Evolutionary conservation across 495 filamentous ascomycete species (phyloP), one percentile per base, ranked within the genome.

Genomic region (Neurospora sp.): DNA sequence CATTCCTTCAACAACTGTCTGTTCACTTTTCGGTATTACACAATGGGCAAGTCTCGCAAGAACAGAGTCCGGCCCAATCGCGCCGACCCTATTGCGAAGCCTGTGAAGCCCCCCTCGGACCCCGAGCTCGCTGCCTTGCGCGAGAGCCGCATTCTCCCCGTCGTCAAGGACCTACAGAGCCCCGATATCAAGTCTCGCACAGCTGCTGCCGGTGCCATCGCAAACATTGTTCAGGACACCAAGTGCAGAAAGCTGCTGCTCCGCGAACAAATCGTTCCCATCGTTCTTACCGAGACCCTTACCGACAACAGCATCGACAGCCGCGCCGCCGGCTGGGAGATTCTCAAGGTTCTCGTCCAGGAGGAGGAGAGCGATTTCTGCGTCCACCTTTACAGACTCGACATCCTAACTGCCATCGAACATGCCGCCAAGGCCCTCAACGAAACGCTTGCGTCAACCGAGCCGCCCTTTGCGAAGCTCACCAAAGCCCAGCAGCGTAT

Each of bases 291-390:
- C 68, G 87, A 90, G 79, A 88, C 86, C 39, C 79, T 90, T 39
- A 88, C 86, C 41, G 88, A 91, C 75, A 80, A 82, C 69, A 86
- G 81, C 74, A 78, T 88, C 68, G 86, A 89, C 78, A 86, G 87
- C 70, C 81, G 86, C 48, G 85, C 87, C 37, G 85, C 87, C 31
- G 89, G 88, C 5, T 91, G 89, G 89, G 83, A 85, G 14, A 87
- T 89, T 73, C 83, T 91, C 69, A 81, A 84, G 72, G 85, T 87
- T 38, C 83, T 91, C 59, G 85, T 84, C 12, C 79, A 85, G 73
- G 86, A 88, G 72, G 89, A 90, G 74, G 88, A 89, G 71, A 80
- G 82, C 8, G 88, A 89, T 72, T 89, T 90, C 68, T 88, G 87
- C 71, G 80, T 91, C n/a, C 87, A 90, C 71, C 76, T 91, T 70